These are phyloP conservation scores for Xylaria scruposa DNA, from an alignment of 495 filamentous ascomycete species.

Conservation along the genomic window DNA sequence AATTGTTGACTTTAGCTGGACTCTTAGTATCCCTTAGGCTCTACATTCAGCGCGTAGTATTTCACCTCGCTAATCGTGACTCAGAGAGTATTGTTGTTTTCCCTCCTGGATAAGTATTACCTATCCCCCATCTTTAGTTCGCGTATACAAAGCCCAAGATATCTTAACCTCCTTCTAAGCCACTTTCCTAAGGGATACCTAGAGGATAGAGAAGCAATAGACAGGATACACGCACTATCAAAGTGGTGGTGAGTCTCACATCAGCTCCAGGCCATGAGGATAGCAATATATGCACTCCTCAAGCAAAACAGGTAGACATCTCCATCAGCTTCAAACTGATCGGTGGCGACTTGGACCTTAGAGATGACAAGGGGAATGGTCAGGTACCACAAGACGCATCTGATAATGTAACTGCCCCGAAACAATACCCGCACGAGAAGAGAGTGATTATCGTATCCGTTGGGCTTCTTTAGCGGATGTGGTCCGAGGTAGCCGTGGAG, in stretches of 20 bases:
- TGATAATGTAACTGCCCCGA: background rate
- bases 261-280: background rate
- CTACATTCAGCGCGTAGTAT: no score
- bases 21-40: no score
- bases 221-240: background rate
- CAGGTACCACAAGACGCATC: background rate
- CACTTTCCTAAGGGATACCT: background rate
- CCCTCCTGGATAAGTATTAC: no score
- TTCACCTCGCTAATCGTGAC: no score
- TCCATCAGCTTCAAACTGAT: background rate
- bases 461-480: background rate
- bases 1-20: no score
- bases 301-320: background rate
- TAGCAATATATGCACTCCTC: background rate
- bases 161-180: background rate
- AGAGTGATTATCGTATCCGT: background rate
- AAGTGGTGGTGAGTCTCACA: no score
- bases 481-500: background rate
- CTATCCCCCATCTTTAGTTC: no score
- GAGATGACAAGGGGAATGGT: background rate
- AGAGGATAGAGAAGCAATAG: background rate
- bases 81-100: no score
- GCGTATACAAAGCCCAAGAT: no score
- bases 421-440: background rate
- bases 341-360: background rate